Evolutionary conservation across 129 eudicot genomes (phyloP), one percentile per base, ranked within the genome.

Genomic region (Tagetes erecta): DNA sequence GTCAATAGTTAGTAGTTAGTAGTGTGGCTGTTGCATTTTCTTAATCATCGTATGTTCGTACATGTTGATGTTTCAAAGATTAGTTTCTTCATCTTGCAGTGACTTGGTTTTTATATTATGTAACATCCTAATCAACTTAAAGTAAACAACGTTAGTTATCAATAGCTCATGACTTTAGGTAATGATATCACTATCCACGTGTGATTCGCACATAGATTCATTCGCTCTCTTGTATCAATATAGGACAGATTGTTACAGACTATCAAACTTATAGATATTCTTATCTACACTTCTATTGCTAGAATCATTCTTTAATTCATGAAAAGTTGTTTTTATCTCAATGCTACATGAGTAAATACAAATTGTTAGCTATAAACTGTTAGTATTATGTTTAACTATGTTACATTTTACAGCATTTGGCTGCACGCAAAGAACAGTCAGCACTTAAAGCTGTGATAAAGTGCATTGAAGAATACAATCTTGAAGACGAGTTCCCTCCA

Each of bases 391-490:
- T 41, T 8, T 52, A 52, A 59, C 8, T 10, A 10, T 80, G 34
- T 50, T 11, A 50, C 50, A 40, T 59, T 27, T 36, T 55, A 50
- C 90, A 94, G 97, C 90, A 86, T 35, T 76, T 91, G 70, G 99
- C 99, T 69, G 92, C 92, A 68, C 96, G 96, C 77, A 95, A 95
- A 78, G 99, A 95, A 89, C 94, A 86, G 75, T 95, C 99, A 5
- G 99, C 99, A 38, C 87, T 91, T n/a, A 85, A 86, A 41, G 96
- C 94, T 6, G 99, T 95, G 4, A 83, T 95, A 79, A 95, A 80
- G 83, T 95, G 99, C 90, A 91, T 95, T 37, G 97, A 95, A 78
- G 99, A 95, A 74, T 95, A 95, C 91, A 91, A 88, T 71, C 94
- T 95, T 2, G 97, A 88, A 56, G 73, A 78, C 8, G 93, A 93